Evolutionary conservation across 1,139 yeast species (phyloP), one percentile per base, ranked within the genome.

Genomic region (Yamadazyma blattariae): DNA sequence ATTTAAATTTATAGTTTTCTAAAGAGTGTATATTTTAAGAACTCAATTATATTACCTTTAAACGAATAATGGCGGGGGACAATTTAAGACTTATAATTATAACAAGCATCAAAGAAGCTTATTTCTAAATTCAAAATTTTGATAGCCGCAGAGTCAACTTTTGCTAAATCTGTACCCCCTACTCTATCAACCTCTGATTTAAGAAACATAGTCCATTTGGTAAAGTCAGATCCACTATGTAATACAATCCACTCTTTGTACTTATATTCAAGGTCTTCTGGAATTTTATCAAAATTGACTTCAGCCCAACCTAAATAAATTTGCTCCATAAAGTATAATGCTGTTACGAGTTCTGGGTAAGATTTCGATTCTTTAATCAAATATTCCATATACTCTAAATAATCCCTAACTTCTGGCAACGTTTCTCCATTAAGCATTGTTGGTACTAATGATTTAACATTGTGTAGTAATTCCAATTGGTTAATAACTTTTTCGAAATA

Each of bases 291-390:
- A 4, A 32, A 38, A 32, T 60, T 56, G 30, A 54, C 46, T 26
- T 65, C 62, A 1, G 79, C 79, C 81, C 81, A 76, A 12, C 65
- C 71, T 29, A 72, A 59, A 42, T 76, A 76, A 2, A 72, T 71
- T 33, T 64, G 63, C 43, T 76, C 82, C 70, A 74, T 71, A 12
- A 65, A 60, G 50, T 65, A 74, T 35, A 64, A 45, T 29, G 62
- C 61, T 1, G 79, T 72, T 24, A 74, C 57, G n/a, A 72, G 34
- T 41, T 72, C 70, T 3, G 63, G 56, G 42, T 75, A 76, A 0
- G 71, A 59, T 1, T 42, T 40, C 17, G 56, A 44, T 9, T 59
- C 55, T 13, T 41, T 36, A 2, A 61, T 52, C 33, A 69, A 49
- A 14, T 59, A 48, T 3, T 52, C 50, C 41, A 74, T 48, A 28